Percentiles rank a stretch among this genome's conserved stretches.
These are phyloP conservation scores for Tripterygium wilfordii DNA, from an alignment of 177 flowering plant genomes.

Conservation along the genomic window DNA sequence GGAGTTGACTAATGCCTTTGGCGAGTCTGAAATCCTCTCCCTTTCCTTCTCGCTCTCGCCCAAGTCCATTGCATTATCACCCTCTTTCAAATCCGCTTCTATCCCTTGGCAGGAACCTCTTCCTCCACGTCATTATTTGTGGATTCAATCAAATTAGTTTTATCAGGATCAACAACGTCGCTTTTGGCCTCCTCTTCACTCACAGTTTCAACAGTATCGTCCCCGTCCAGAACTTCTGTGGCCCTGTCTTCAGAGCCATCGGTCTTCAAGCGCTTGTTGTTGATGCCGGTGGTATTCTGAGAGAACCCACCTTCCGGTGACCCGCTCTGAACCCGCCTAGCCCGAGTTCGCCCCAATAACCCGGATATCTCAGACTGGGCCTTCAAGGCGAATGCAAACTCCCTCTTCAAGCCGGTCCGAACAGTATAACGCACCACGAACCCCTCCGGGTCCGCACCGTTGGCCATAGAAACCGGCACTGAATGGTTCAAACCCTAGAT, in stretches of 20 bases:
- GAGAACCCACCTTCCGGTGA: too few species aligned
- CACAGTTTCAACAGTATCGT: slow-evolving; percentile 5
- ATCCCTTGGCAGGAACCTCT: background rate
- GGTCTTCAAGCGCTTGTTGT: background rate
- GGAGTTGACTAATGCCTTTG: too few species aligned
- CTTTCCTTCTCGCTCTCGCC: too few species aligned
- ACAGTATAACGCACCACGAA: slow-evolving; percentile 39
- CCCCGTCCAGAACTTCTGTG: slow-evolving; percentile 4
- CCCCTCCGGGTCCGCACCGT: slow-evolving; percentile 35
- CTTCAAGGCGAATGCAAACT: slow-evolving; percentile 57
- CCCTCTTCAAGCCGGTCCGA: slow-evolving; percentile 63
- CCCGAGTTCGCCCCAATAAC: slow-evolving; percentile 46
- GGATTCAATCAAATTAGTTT: slow-evolving; percentile 4
- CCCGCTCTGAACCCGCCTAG: slow-evolving; percentile 13
- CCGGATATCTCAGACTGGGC: slow-evolving; percentile 44
- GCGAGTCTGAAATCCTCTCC: too few species aligned
- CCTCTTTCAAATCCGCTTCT: background rate
- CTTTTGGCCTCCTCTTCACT: slow-evolving; percentile 25
- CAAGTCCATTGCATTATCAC: too few species aligned
- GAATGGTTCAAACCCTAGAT: too few species aligned
- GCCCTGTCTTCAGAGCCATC: slow-evolving; percentile 3
- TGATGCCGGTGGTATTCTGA: too few species aligned
- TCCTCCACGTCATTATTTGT: slow-evolving; percentile 3
- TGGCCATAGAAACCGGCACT: too few species aligned
- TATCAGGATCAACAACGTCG: slow-evolving; percentile 20